Evolutionary conservation across 1,139 yeast genomes (phyloP), one percentile per base, ranked within the genome.

Genomic region (Pichia sp.): DNA sequence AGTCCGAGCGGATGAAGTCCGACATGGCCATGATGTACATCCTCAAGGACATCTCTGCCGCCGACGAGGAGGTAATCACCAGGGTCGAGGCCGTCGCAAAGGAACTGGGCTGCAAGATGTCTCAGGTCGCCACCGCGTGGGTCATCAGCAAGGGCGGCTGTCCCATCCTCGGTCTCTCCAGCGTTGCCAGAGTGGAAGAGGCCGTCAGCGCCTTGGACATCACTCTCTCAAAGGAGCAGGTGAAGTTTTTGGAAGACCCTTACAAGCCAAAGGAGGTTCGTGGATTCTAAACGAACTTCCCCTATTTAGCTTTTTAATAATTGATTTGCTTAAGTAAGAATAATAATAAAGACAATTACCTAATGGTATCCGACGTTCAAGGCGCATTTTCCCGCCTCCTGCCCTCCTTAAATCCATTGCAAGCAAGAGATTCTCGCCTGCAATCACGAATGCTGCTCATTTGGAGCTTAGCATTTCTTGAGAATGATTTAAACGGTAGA

Each of bases 71-170:
- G 45, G 78, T 81, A 51, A 67, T 82, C 50, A 62, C 64, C 8
- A 69, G 87, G 30, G 82, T 83, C 15, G 84, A 82, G 63, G 73
- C 75, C 58, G 47, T 84, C 7, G 75, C 87, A 15, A 70, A 71
- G 60, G 75, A 76, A 59, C 65, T 70, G 48, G 69, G 67, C 15
- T 74, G 72, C 26, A 65, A 77, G 8, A 82, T 81, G 86, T 80
- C 85, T 1, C 70, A 71, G 23, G 67, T 83, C 16, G 74, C 86
- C 5, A 72, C 77, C 10, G 81, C 84, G 6, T 83, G 86, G 86
- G 72, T 73, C 3, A 55, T 81, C 7, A 57, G 71, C 47, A 81
- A 82, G 64, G 85, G 85, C 10, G 42, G 57, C n/a, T 54, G 57
- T 48, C 78, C 79, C 5, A 75, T 83, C 59, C 76, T 84, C 10